These are phyloP conservation scores for Brachypodium distachyon DNA, from an alignment of 202 grass and related monocot genomes.

Conservation along the genomic window DNA sequence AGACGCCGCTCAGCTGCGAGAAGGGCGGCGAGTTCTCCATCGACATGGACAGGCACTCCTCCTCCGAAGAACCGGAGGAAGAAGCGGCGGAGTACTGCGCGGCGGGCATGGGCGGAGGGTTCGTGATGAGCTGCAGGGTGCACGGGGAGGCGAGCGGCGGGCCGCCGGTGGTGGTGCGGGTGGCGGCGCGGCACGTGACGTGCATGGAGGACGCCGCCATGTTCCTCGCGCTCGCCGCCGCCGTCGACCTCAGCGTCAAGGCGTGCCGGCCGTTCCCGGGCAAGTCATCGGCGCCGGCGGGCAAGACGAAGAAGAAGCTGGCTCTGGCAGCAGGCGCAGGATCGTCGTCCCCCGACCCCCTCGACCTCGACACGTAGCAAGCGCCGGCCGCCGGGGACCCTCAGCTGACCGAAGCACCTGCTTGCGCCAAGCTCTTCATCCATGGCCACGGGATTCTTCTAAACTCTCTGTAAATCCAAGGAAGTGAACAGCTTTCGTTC, in stretches of 20 bases:
- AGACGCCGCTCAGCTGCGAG: constrained; percentile 45
- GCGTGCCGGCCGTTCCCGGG: constrained; percentile 69
- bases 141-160: constrained; percentile 44
- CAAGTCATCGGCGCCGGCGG: neutral
- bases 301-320: constrained; percentile 36
- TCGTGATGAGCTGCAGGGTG: constrained; percentile 88
- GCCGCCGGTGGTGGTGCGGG: constrained; percentile 58
- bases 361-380: constrained; percentile 41
- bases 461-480: constrained; percentile 37
- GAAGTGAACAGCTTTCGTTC: neutral
- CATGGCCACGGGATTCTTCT: too few relatives aligned
- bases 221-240: constrained; percentile 77
- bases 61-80: neutral
- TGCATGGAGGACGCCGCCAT: constrained; percentile 89
- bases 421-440: too few relatives aligned
- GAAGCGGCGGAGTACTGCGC: neutral
- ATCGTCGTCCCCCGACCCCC: constrained; percentile 18
- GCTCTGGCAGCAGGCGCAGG: too few relatives aligned
- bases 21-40: constrained; percentile 84
- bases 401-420: too few relatives aligned
- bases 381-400: too few relatives aligned
- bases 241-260: constrained; percentile 89
- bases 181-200: constrained; percentile 55
- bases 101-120: constrained; percentile 31
- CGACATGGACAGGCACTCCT: constrained; percentile 45